Base-by-base conservation (phyloP, 306 rosid genomes). In the Pyrus betulifolia region DNA sequence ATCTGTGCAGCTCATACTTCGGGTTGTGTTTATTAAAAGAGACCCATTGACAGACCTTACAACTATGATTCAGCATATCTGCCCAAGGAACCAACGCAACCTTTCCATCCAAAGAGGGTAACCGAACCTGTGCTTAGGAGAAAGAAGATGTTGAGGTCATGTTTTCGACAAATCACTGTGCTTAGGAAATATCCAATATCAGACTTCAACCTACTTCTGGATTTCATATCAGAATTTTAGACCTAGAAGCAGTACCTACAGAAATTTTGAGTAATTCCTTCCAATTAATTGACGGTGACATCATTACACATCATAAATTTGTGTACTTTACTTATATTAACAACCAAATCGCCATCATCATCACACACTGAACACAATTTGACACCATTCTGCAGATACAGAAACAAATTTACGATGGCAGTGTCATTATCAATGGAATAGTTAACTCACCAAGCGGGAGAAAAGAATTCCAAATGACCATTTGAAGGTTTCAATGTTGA, bases 11-110 rank as follows among this genome's bases (percentile, higher is more conserved):
- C 15, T 30, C 35, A 71, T 79, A 69, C 61, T 49, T 72, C 23
- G 45, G 27, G 71, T 52, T 59, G 23, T 30, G 71, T 78, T 70
- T 74, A 55, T 35, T 5, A 14, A 11, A 77, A 79, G 51, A 82
- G 23, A 79, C 33, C 79, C 67, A 58, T 69, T 17, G 27, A 31
- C 90, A 44, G 81, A 92, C 98, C 84, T 92, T 93, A 87, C 98
- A 89, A 82, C 85, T 88, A 88, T 92, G 98, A 78, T 95, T 95
- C 87, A 95, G 84, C 96, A 95, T 95, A 84, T 95, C 98, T 35
- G 96, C 98, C 98, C 98, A 92, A 2, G 98, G 98, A 89, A 90
- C 97, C 88, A 92, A 82, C 45, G 97, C 98, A 83, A 92, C 93
- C 79, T 80, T 88, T 71, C 89, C 98, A 78, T 83, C 88, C 98